phyloP scores from a whole-genome alignment of 805 yeast genomes.

The Wickerhamiella kurtzmanii region DNA sequence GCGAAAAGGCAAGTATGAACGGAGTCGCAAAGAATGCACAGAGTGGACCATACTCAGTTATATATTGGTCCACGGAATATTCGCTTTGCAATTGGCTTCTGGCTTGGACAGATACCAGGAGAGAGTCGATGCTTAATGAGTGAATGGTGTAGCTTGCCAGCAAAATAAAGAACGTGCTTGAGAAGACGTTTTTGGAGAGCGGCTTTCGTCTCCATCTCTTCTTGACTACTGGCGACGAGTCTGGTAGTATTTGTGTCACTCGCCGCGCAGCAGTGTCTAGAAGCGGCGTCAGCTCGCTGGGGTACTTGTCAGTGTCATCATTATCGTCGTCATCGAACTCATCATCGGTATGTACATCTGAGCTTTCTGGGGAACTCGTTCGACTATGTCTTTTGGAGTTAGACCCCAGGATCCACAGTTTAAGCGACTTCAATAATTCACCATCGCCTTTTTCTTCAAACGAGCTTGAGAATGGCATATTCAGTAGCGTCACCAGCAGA shows the following conservation, averaged over 20 bases:
- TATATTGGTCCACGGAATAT: neutral
- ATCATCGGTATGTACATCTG: too few species aligned
- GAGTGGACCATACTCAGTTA: constrained; percentile 2
- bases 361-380: too few species aligned
- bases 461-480: constrained; percentile 7
- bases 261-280: neutral
- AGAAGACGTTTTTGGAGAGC: neutral
- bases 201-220: neutral
- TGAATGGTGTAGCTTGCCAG: constrained; percentile 3
- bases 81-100: neutral
- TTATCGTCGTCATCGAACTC: neutral
- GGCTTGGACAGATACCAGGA: constrained; percentile 7
- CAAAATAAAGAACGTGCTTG: constrained; percentile 1
- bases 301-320: neutral
- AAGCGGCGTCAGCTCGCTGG: neutral
- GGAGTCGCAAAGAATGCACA: neutral
- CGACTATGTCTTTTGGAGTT: too few species aligned
- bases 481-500: constrained; percentile 2
- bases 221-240: neutral
- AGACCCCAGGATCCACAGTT: neutral
- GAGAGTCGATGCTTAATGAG: constrained; percentile 5
- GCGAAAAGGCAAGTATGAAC: neutral
- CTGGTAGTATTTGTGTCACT: neutral
- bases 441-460: neutral
- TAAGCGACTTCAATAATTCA: neutral